Conservation (phyloP, 371 early-diverging fungal species). For the Smittium culicis region DNA sequence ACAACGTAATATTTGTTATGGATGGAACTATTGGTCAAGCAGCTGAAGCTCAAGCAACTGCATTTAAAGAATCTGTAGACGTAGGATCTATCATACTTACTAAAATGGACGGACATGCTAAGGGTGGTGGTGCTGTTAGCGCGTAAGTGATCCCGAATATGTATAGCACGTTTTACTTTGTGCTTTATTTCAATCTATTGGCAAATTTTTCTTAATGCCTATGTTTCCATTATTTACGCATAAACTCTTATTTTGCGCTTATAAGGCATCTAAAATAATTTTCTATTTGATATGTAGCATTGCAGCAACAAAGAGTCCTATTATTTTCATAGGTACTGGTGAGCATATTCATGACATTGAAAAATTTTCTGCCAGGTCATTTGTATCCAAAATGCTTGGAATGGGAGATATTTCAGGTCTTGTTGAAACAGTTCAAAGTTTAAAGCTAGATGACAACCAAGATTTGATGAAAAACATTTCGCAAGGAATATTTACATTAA, state of each 20-base stretch:
- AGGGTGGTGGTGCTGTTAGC: slow-evolving; percentile 99
- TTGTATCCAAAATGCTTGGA: slow-evolving; percentile 91
- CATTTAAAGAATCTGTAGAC: slow-evolving; percentile 92
- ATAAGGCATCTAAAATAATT: too few species aligned
- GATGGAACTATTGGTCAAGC: slow-evolving; percentile 99
- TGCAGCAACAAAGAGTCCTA: slow-evolving; percentile 95
- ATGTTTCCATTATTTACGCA: slow-evolving; percentile 18
- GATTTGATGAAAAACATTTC: slow-evolving; percentile 88
- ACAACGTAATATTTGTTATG: slow-evolving; percentile 97
- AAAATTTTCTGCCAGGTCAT: slow-evolving; percentile 82
- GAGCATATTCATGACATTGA: slow-evolving; percentile 98
- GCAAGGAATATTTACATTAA: slow-evolving; percentile 84
- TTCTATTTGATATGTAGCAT: too few species aligned
- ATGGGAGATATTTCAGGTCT: slow-evolving; percentile 95
- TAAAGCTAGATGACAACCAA: slow-evolving; percentile 77
- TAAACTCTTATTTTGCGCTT: neutral
- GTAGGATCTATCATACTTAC: slow-evolving; percentile 98
- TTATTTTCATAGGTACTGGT: slow-evolving; percentile 97
- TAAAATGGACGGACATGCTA: slow-evolving; percentile 99
- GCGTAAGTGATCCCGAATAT: too few species aligned
- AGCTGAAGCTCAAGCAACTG: slow-evolving; percentile 91
- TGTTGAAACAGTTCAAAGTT: slow-evolving; percentile 84
- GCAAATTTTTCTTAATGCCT: slow-evolving; percentile 3
- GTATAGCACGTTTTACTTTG: too few species aligned
- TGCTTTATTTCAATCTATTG: slow-evolving; percentile 1